Evolutionary conservation across 2,329 filamentous ascomycete genomes (phyloP).

Genomic region (Pseudocercospora ulei): DNA sequence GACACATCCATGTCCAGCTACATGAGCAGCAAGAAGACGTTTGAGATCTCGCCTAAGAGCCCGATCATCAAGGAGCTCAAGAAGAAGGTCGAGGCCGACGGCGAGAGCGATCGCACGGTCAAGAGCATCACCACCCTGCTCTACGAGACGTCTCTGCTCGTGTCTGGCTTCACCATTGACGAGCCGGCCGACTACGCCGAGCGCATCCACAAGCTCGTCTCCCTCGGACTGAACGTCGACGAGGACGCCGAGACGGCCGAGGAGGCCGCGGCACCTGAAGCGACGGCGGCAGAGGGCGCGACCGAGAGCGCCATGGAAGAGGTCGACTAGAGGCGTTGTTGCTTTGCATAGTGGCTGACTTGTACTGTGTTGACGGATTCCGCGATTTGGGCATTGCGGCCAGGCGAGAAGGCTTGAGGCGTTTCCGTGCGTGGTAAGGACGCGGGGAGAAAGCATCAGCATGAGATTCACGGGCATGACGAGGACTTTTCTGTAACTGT

Average conservation of each 20-base stretch:
- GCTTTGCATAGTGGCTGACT: slow-evolving; percentile 10
- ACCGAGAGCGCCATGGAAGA: slow-evolving; percentile 98
- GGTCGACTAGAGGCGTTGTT: slow-evolving; percentile 67
- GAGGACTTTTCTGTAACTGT: slow-evolving; percentile 13
- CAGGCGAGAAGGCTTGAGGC: slow-evolving; percentile 16
- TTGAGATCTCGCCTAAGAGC: slow-evolving; percentile 99
- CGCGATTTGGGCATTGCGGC: slow-evolving; percentile 19
- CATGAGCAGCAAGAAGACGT: slow-evolving; percentile 99
- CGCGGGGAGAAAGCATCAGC: slow-evolving; percentile 15
- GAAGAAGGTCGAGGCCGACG: slow-evolving; percentile 96
- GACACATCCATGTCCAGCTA: slow-evolving; percentile 99
- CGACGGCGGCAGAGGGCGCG: slow-evolving; percentile 53
- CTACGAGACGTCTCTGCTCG: slow-evolving; percentile 96
- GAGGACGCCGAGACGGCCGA: slow-evolving; percentile 69
- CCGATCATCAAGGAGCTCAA: slow-evolving; percentile 97
- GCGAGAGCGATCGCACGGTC: slow-evolving; percentile 97
- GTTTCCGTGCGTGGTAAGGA: slow-evolving; percentile 14
- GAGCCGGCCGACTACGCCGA: slow-evolving; percentile 96
- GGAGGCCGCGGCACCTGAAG: slow-evolving; percentile 50
- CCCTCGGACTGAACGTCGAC: slow-evolving; percentile 92
- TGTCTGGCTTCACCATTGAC: slow-evolving; percentile 98
- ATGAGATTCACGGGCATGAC: slow-evolving; percentile 12
- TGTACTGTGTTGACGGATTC: slow-evolving; percentile 21
- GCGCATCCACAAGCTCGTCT: slow-evolving; percentile 99
- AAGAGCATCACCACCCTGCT: slow-evolving; percentile 98